Conservation (phyloP, 768 basidiomycete genomes). For the Rickenella mellea region DNA sequence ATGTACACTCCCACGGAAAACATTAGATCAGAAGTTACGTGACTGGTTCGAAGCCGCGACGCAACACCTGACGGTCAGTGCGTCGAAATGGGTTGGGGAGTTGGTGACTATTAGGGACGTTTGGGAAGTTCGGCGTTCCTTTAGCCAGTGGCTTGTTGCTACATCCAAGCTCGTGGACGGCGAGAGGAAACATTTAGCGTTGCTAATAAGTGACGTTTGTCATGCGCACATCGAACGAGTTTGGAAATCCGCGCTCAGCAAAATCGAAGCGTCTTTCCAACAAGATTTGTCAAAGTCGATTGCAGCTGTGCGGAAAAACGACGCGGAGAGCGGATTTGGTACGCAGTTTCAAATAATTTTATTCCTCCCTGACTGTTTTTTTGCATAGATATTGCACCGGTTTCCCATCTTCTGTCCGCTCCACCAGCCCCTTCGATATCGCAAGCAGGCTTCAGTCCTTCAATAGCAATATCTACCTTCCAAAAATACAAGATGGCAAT, state of each 20-base stretch:
- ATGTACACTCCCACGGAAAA: slow-evolving; percentile 34
- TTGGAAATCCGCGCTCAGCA: slow-evolving; percentile 42
- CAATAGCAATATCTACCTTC: slow-evolving; percentile 35
- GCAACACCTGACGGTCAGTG: slow-evolving; percentile 31
- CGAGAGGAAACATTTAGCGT: slow-evolving; percentile 37
- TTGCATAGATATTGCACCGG: slow-evolving; percentile 38
- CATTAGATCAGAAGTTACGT: slow-evolving; percentile 37
- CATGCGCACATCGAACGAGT: slow-evolving; percentile 45
- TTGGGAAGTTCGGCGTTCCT: slow-evolving; percentile 56
- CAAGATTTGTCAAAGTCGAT: slow-evolving; percentile 37
- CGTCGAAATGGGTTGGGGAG: slow-evolving; percentile 48
- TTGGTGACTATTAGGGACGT: slow-evolving; percentile 55
- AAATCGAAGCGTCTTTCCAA: slow-evolving; percentile 21
- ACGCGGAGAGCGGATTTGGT: slow-evolving; percentile 18
- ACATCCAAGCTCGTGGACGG: slow-evolving; percentile 32
- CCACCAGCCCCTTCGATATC: slow-evolving; percentile 38
- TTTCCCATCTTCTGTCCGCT: slow-evolving; percentile 47
- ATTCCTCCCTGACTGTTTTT: slow-evolving; percentile 4
- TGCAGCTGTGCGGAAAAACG: slow-evolving; percentile 24
- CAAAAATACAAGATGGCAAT: slow-evolving; percentile 53
- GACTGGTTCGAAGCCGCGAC: slow-evolving; percentile 58
- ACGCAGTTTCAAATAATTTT: slow-evolving; percentile 18
- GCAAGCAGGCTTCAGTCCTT: slow-evolving; percentile 25
- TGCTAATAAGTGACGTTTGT: slow-evolving; percentile 44
- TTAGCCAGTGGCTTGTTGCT: slow-evolving; percentile 33